Base-by-base conservation (phyloP, 169 alveolate species). In the Babesia divergens region DNA sequence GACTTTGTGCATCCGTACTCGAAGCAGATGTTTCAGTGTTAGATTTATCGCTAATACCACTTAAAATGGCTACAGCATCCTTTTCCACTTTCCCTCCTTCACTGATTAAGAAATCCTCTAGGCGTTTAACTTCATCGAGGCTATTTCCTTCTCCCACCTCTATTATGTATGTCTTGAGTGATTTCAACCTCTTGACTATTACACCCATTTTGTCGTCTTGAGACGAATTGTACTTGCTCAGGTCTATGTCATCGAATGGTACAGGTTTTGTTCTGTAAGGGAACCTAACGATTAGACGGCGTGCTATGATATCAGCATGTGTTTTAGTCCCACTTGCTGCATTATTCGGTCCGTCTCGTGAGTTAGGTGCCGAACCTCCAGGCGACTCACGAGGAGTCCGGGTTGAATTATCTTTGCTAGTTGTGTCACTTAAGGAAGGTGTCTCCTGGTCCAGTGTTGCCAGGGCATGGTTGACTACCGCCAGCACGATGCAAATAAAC, bases 81-180 rank as follows among this genome's bases (percentile, higher is more conserved):
- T 26, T 18, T 34, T 62, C 72, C 7, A 62, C 59, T 1, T 5
- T 1, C 3, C 31, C 47, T 26, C 72, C 72, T 20, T 3, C 9
- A 18, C 6, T 20, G 4, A 7, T 44, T 1, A 62, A 49, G n/a
- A 13, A 42, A 3, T 26, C 3, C 22, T 37, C 37, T 2, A 62
- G 7, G 20, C 9, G 20, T 22, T 43, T 29, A 6, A 62, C 9
- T 6, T 62, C 38, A 6, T 43, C 59, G 4, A 7, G 32, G 13
- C 40, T 62, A 62, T 22, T 31, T 14, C 53, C 72, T 46, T 1
- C 43, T 9, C 26, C 32, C n/a, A 49, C 49, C 32, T 62, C 60
- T 0, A 62, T 24, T 24, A 62, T 47, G 22, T 24, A 46, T 22
- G 35, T 35, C 3, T 46, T 47, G 37, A 62, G 51, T 14, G 29